A percentile compares a stretch with the other conserved stretches of the same genome.
These are phyloP conservation scores for Delitschia confertaspora DNA, from an alignment of 495 filamentous ascomycete genomes.

Conservation along the genomic window DNA sequence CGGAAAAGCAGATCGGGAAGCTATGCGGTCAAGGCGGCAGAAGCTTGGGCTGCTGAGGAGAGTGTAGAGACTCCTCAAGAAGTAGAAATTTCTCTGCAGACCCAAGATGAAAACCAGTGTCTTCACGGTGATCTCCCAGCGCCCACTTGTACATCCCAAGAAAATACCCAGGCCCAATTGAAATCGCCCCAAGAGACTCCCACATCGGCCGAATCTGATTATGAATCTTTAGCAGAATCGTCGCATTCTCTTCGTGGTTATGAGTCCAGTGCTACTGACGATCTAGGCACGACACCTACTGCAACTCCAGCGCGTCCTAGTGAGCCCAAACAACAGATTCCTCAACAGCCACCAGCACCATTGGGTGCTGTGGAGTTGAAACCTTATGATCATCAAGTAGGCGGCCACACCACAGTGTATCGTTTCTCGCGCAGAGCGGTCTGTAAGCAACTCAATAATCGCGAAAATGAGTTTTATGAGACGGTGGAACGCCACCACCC, in stretches of 20 bases:
- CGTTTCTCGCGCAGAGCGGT: slow-evolving; percentile 90
- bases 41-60: slow-evolving; percentile 27
- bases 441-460: slow-evolving; percentile 94
- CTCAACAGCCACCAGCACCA: slow-evolving; percentile 42
- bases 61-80: slow-evolving; percentile 27
- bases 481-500: slow-evolving; percentile 84
- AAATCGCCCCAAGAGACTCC: slow-evolving; percentile 10
- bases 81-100: slow-evolving; percentile 54
- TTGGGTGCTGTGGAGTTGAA: slow-evolving; percentile 91
- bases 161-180: slow-evolving; percentile 13
- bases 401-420: slow-evolving; percentile 92
- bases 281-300: slow-evolving; percentile 53
- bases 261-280: slow-evolving; percentile 47
- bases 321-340: slow-evolving; percentile 1
- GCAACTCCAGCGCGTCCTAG: slow-evolving; percentile 37
- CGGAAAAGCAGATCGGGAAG: slow-evolving; percentile 14
- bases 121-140: slow-evolving; percentile 50
- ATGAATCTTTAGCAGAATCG: slow-evolving; percentile 48
- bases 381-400: slow-evolving; percentile 94
- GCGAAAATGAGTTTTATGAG: slow-evolving; percentile 98
- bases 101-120: slow-evolving; percentile 51
- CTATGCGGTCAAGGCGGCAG: slow-evolving; percentile 30
- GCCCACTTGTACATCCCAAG: slow-evolving; percentile 15
- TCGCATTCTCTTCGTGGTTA: slow-evolving; percentile 41
- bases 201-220: slow-evolving; percentile 49